Percentiles rank a stretch among this genome's conserved stretches.
Evolutionary conservation across 331 rosid species (phyloP).

Genomic region (Pyrus hybrid): DNA sequence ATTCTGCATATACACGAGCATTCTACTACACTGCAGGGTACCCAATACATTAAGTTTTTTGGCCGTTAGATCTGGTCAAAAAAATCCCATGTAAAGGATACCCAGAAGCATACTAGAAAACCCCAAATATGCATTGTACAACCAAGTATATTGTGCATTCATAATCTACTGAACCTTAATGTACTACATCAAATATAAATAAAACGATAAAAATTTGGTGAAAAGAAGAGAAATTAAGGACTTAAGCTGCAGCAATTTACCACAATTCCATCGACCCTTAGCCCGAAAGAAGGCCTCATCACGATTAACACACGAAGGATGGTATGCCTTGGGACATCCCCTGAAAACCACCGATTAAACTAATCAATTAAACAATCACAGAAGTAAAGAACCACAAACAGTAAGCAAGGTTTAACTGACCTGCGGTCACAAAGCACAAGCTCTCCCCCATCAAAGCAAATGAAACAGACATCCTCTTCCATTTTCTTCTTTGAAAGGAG

Average conservation of each 20-base stretch:
- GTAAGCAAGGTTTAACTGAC: constrained; percentile 27
- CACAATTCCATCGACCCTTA: constrained; percentile 98
- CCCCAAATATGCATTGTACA: no score
- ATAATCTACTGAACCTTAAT: not conserved
- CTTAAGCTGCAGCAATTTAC: constrained; percentile 33
- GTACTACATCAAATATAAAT: not conserved
- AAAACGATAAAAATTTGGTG: not conserved
- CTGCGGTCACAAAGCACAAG: constrained; percentile 91
- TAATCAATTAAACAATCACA: constrained; percentile 4
- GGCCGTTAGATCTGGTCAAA: not conserved
- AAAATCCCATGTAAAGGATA: not conserved
- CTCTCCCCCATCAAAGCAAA: constrained; percentile 97
- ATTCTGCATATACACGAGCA: not conserved
- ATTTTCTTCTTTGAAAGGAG: constrained; percentile 49
- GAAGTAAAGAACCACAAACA: not conserved
- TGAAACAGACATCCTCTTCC: constrained; percentile 97
- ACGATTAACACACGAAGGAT: constrained; percentile 85
- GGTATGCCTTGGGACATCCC: constrained; percentile 99
- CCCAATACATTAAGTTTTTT: not conserved
- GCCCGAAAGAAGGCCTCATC: constrained; percentile 93
- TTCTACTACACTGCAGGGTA: not conserved
- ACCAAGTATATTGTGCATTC: not conserved
- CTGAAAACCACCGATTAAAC: constrained; percentile 29
- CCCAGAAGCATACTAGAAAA: not conserved
- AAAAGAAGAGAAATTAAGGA: not conserved